Conservation (phyloP, 345 rosid species). For the Gossypioides kirkii region DNA sequence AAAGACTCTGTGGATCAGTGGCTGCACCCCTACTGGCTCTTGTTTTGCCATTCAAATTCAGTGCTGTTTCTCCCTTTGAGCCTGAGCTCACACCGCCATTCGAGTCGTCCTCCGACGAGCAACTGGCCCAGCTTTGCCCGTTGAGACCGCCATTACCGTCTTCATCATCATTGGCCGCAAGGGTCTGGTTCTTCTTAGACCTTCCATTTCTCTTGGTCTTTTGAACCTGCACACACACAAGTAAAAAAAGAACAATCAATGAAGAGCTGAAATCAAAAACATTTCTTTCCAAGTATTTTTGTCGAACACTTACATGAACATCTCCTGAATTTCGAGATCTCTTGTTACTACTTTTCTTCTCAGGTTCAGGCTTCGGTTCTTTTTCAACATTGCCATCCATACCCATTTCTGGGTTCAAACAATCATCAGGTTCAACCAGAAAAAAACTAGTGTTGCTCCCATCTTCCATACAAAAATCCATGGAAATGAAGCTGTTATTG, state of each 20-base stretch:
- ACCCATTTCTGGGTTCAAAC: constrained; percentile 30
- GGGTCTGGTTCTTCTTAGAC: constrained; percentile 33
- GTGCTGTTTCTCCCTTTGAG: constrained; percentile 33
- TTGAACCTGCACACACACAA: constrained; percentile 25
- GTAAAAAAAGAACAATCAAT: constrained; percentile 7
- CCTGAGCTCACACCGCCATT: constrained; percentile 36
- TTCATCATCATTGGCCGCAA: constrained; percentile 29
- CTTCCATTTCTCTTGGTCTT: constrained; percentile 40
- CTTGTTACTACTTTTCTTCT: constrained; percentile 45
- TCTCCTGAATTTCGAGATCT: constrained; percentile 39
- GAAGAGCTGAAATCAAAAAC: no score
- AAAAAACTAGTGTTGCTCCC: constrained; percentile 31
- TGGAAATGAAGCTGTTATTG: constrained; percentile 27
- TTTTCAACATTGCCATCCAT: not conserved
- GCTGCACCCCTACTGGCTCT: constrained; percentile 78
- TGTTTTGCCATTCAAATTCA: constrained; percentile 56
- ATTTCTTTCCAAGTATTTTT: no score
- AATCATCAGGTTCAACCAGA: constrained; percentile 35
- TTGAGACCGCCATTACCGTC: constrained; percentile 29
- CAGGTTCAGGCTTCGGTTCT: constrained; percentile 26
- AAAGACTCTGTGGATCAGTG: constrained; percentile 78
- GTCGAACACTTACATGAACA: constrained; percentile 34
- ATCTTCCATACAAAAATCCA: constrained; percentile 42
- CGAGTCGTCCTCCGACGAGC: constrained; percentile 54
- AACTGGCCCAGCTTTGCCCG: constrained; percentile 36